Percentiles rank a stretch among this genome's conserved stretches.
These are phyloP conservation scores for Ustilago crameri DNA, from an alignment of 1,284 basidiomycete genomes.

Conservation along the genomic window DNA sequence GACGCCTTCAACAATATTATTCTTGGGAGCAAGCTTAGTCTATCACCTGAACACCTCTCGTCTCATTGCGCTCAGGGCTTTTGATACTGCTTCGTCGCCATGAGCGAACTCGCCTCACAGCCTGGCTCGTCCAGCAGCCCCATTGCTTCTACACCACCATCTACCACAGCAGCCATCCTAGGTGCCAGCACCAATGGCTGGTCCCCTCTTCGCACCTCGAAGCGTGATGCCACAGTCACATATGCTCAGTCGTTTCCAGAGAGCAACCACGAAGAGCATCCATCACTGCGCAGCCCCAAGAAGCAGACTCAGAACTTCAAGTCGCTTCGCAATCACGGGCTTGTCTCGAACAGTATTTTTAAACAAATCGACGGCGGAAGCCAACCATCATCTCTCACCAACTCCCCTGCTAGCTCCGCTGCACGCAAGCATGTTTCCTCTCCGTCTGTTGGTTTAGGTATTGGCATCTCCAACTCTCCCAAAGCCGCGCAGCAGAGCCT, in stretches of 20 bases:
- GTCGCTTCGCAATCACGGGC: slow-evolving; percentile 52
- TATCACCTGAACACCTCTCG: too few relatives aligned
- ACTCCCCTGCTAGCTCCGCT: slow-evolving; percentile 23
- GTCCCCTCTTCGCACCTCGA: slow-evolving; percentile 50
- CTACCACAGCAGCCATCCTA: slow-evolving; percentile 55
- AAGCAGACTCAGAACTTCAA: slow-evolving; percentile 51
- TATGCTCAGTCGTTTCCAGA: slow-evolving; percentile 36
- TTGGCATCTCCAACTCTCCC: slow-evolving; percentile 42
- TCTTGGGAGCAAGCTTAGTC: too few relatives aligned
- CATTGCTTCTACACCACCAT: slow-evolving; percentile 31
- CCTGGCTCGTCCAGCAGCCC: slow-evolving; percentile 15
- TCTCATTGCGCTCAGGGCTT: too few relatives aligned
- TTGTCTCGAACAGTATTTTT: slow-evolving; percentile 64
- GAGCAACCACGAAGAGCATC: slow-evolving; percentile 30
- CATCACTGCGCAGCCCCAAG: slow-evolving; percentile 43
- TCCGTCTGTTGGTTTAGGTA: slow-evolving; percentile 56
- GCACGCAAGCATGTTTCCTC: slow-evolving; percentile 14
- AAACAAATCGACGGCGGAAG: slow-evolving; percentile 40
- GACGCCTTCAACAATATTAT: too few relatives aligned
- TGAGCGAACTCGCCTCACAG: slow-evolving; percentile 23
- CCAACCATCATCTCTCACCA: slow-evolving; percentile 13
- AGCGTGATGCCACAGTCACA: slow-evolving; percentile 28
- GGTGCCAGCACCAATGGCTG: slow-evolving; percentile 59
- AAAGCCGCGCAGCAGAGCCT: slow-evolving; percentile 12
- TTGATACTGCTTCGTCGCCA: slow-evolving; percentile 18